phyloP scores from a whole-genome alignment of 305 asterid genomes.

The Andrographis paniculata region DNA sequence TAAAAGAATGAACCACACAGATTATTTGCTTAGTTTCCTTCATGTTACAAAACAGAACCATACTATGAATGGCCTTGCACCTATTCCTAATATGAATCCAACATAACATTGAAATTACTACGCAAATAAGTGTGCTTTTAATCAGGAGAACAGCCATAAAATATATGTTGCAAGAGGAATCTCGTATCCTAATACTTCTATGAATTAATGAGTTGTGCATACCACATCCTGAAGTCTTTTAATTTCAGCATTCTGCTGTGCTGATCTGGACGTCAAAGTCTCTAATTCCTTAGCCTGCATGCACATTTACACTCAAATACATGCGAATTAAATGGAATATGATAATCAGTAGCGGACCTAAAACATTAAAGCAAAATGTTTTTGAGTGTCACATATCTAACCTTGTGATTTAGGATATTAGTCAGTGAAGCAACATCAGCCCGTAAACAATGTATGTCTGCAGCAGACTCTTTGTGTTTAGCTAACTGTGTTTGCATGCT shows the following conservation, averaged over 20 bases:
- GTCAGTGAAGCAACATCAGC: conserved; percentile 73
- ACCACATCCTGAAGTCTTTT: conserved; percentile 66
- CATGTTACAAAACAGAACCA: not conserved
- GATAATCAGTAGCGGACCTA: not conserved
- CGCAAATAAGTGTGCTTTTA: conserved; percentile 7
- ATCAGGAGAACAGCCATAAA: conserved; percentile 4
- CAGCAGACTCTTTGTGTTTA: conserved; percentile 73
- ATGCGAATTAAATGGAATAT: conserved; percentile 11
- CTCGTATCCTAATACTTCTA: conserved; percentile 3
- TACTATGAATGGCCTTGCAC: conserved; percentile 2
- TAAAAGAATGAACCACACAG: conserved; percentile 5
- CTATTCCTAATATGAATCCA: conserved; percentile 4
- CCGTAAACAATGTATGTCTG: conserved; percentile 63
- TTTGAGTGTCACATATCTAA: conserved; percentile 20
- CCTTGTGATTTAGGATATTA: conserved; percentile 65
- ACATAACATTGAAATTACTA: not conserved
- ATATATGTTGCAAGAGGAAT: conserved; percentile 7
- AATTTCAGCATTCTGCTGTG: conserved; percentile 60
- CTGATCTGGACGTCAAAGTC: conserved; percentile 48
- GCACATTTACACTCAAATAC: not conserved
- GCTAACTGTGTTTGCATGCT: conserved; percentile 80
- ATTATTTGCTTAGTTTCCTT: conserved; percentile 2
- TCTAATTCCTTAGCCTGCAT: conserved; percentile 67
- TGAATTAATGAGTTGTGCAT: conserved; percentile 22
- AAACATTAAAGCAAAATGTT: conserved; percentile 8